Base-by-base conservation (phyloP, 176 grass and related monocot species). In the Eleusine indica region DNA sequence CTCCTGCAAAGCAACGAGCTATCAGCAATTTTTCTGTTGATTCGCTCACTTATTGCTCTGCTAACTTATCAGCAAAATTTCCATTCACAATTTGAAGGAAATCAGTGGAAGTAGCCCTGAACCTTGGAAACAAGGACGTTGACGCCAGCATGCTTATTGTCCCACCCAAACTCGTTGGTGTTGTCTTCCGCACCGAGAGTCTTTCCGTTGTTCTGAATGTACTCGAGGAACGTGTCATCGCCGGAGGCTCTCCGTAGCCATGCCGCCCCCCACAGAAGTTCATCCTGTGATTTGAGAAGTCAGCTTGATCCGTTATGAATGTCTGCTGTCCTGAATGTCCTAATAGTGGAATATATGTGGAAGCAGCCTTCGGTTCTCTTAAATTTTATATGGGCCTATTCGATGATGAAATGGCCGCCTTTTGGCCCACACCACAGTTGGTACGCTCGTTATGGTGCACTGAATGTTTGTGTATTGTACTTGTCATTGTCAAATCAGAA, bases 111-210 rank as follows among this genome's bases (percentile, higher is more conserved):
- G 9, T 40, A 72, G 6, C 29, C 4, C 28, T 9, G 61, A 49
- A 88, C 96, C 93, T 98, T 98, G 70, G 96, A 93, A 49, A 98
- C 82, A 0, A 98, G 75, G 40, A 98, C 93, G 42, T 98, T 98
- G 67, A 98, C 77, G 38, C 96, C 96, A 3, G 96, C 93, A n/a
- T 95, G 96, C 80, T 98, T 98, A 85, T 95, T 98, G 76, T 98
- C 96, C 96, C 96, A 98, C 6, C 96, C 96, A 2, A 98, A 98
- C 53, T 98, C 96, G 58, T 95, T 90, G 77, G 78, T 90, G 85
- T 61, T 95, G 32, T 98, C 96, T 61, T 95, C 96, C 57, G 96
- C 93, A 5, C 96, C 91, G 0, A 98, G 87, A 28, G 91, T 98
- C 77, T 95, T 95, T 83, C 93, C 93, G 19, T 98, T 98, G 66